Evolutionary conservation across 441 rosid genomes (phyloP), one percentile per base, ranked within the genome.

Genomic region (Erysimum cheiri): DNA sequence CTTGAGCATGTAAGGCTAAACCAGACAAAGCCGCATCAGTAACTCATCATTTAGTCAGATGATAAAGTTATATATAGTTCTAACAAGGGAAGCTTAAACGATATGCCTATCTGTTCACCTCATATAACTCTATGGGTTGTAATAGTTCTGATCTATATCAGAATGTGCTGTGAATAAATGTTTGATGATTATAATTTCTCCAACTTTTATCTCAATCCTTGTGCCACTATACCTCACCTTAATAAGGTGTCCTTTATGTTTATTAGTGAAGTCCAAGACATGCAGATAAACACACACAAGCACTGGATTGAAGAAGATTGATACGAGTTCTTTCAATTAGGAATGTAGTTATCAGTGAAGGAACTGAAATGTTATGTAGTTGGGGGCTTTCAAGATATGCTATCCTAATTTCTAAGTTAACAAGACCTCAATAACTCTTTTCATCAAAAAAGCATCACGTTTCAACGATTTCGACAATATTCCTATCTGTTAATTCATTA

Each of bases 1-100:
- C 72, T 87, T 70, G 68, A 76, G 3, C 78, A 73, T 49, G 35
- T 12, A 44, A 87, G 1, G 49, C 4, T 1, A 73, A 52, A 67
- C 26, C 72, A 67, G 43, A 41, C 3, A 53, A 41, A 59, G 50
- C 40, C 19, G 17, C 37, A 64, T 44, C 29, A 35, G 49, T 44
- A 37, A 39, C 47, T 48, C 12, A 41, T 43, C 62, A 32, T 41
- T 12, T 48, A 29, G 12, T 14, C 54, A 41, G 15, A 58, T 73
- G 48, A 40, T 41, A 15, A 4, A 5, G 67, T 50, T 52, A 22
- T 43, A 32, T 24, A 2, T 19, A 3, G 4, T 22, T 61, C 3
- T 35, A n/a, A 50, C 15, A 3, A 29, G 28, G 1, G 53, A 60
- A 10, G 8, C 35, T 8, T 19, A 19, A 32, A 8, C 5, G 14